phyloP scores from a whole-genome alignment of 257 asterid species.

The Cynanchum wilfordii region DNA sequence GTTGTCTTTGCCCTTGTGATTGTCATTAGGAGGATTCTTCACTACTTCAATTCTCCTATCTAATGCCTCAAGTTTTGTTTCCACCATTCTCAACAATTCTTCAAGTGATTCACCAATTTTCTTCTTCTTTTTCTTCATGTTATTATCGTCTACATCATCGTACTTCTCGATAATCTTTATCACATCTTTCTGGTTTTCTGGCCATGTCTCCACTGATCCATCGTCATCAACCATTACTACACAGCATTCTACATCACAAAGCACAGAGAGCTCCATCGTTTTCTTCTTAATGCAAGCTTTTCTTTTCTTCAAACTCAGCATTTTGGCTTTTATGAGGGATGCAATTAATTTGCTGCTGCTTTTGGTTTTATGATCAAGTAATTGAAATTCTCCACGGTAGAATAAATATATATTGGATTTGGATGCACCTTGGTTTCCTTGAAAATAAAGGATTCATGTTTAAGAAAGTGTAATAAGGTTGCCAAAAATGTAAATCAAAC shows the following conservation, averaged over 20 bases:
- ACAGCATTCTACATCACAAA: constrained; percentile 16
- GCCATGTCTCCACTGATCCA: constrained; percentile 19
- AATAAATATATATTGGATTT: no score
- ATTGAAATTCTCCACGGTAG: no score
- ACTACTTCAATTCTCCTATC: background rate
- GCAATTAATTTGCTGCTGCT: background rate
- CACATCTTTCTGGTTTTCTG: constrained; percentile 8
- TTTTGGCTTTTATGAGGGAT: background rate
- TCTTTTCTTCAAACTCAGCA: background rate
- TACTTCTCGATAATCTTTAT: background rate
- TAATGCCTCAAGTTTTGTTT: no score
- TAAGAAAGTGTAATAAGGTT: no score
- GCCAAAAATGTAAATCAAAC: no score
- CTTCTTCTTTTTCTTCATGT: no score
- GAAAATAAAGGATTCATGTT: no score
- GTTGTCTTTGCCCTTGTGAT: background rate
- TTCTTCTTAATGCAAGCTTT: constrained; percentile 7
- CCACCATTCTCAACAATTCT: no score
- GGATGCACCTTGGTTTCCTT: no score
- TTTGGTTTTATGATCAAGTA: no score
- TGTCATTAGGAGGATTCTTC: background rate
- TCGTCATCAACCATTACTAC: constrained; percentile 7
- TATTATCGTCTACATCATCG: background rate
- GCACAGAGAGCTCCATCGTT: constrained; percentile 13
- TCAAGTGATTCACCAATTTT: no score